Evolutionary conservation across 441 rosid species (phyloP).

Genomic region (Gossypium trilobum): DNA sequence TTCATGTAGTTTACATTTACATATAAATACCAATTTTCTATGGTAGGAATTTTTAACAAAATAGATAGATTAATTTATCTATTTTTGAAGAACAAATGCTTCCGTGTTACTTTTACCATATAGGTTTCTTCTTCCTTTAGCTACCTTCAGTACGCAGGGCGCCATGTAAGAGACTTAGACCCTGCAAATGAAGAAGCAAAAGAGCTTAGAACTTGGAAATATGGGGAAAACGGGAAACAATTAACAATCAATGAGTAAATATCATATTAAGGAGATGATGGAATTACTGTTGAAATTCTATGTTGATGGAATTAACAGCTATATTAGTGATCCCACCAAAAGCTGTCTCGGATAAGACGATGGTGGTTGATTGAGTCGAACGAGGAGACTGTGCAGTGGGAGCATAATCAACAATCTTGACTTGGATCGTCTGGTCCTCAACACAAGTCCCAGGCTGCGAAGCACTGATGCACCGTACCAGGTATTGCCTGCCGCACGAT

Average conservation of each 20-base stretch:
- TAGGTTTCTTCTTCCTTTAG: not conserved
- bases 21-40: too few relatives aligned
- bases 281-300: conserved; percentile 47
- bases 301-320: conserved; percentile 27
- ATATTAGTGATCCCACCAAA: conserved; percentile 33
- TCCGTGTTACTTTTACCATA: not conserved
- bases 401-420: conserved; percentile 41
- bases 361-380: conserved; percentile 26
- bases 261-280: not conserved
- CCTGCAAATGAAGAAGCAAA: not conserved
- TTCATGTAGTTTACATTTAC: too few relatives aligned
- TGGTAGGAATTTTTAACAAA: too few relatives aligned
- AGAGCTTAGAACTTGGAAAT: not conserved
- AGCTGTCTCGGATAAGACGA: conserved; percentile 45
- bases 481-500: conserved; percentile 50
- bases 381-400: conserved; percentile 11
- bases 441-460: conserved; percentile 25
- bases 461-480: conserved; percentile 56
- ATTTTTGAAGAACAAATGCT: too few relatives aligned
- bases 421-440: conserved; percentile 5
- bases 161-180: not conserved
- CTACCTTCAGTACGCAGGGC: not conserved
- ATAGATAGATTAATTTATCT: too few relatives aligned
- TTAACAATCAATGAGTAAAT: not conserved
- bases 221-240: not conserved